These are phyloP conservation scores for Suillus paluster DNA, from an alignment of 768 basidiomycete species.

Conservation along the genomic window DNA sequence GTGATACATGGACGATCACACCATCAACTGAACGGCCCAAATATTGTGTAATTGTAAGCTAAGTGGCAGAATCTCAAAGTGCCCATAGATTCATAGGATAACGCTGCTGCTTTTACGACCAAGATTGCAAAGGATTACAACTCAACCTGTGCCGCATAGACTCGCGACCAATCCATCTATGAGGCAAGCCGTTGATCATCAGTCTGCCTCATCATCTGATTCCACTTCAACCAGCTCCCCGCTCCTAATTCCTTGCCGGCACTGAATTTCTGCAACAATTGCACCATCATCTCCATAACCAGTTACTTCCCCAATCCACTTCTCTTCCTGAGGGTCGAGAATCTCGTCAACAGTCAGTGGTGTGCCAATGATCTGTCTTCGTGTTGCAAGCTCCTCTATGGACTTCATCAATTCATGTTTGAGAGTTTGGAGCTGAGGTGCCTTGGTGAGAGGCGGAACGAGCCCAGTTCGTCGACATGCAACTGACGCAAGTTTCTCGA, in stretches of 20 bases:
- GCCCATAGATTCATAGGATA: no score
- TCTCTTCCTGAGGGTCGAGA: no score
- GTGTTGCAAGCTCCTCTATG: background rate
- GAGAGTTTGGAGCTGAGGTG: background rate
- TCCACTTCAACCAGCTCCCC: background rate
- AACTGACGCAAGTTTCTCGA: background rate
- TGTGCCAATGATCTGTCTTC: conserved; percentile 15
- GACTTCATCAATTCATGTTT: background rate
- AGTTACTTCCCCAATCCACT: conserved; percentile 2
- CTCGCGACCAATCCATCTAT: no score
- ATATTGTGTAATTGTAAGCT: no score
- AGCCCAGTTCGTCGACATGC: background rate
- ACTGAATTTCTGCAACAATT: background rate
- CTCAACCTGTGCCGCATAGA: no score
- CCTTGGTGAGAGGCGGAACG: background rate
- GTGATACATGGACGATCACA: no score
- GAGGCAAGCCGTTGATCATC: no score
- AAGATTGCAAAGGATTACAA: no score
- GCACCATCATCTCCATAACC: background rate
- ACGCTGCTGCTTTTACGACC: no score
- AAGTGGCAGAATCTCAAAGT: no score
- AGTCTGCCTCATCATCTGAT: no score
- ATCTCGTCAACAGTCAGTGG: conserved; percentile 17
- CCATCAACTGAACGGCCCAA: no score
- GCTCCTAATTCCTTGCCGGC: background rate